These are phyloP conservation scores for Aspergillus puulaauensis DNA, from an alignment of 2,329 filamentous ascomycete genomes.

Conservation along the genomic window DNA sequence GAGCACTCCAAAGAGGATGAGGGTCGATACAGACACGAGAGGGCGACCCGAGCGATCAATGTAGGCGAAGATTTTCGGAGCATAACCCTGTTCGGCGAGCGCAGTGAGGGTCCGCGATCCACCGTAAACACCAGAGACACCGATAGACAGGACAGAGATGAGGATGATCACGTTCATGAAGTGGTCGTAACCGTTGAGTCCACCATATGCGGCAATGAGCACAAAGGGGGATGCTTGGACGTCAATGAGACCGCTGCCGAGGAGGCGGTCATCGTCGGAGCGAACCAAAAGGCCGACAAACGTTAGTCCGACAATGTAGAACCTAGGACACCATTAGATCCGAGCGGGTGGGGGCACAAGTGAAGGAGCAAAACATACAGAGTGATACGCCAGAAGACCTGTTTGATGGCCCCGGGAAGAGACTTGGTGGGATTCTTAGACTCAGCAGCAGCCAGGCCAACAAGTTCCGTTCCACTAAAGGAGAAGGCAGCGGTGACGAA, in stretches of 20 bases:
- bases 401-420: conserved; percentile 59
- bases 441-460: conserved; percentile 74
- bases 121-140: conserved; percentile 59
- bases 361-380: conserved; percentile 20
- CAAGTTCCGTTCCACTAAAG: conserved; percentile 65
- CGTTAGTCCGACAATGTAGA: conserved; percentile 49
- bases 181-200: conserved; percentile 59
- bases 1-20: conserved; percentile 41
- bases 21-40: conserved; percentile 41
- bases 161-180: conserved; percentile 69
- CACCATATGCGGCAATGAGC: conserved; percentile 62
- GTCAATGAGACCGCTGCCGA: conserved; percentile 40
- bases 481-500: conserved; percentile 44
- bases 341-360: not conserved
- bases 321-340: conserved; percentile 21
- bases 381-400: conserved; percentile 53
- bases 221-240: conserved; percentile 64
- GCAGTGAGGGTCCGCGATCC: conserved; percentile 59
- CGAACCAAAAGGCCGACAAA: conserved; percentile 49
- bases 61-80: conserved; percentile 45
- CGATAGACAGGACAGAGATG: conserved; percentile 60
- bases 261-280: conserved; percentile 39
- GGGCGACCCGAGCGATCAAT: conserved; percentile 49
- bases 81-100: conserved; percentile 48
- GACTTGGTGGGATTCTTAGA: conserved; percentile 68